Evolutionary conservation across 2,329 filamentous ascomycete genomes (phyloP), one percentile per base, ranked within the genome.

Genomic region (Celoporthe dispersa): DNA sequence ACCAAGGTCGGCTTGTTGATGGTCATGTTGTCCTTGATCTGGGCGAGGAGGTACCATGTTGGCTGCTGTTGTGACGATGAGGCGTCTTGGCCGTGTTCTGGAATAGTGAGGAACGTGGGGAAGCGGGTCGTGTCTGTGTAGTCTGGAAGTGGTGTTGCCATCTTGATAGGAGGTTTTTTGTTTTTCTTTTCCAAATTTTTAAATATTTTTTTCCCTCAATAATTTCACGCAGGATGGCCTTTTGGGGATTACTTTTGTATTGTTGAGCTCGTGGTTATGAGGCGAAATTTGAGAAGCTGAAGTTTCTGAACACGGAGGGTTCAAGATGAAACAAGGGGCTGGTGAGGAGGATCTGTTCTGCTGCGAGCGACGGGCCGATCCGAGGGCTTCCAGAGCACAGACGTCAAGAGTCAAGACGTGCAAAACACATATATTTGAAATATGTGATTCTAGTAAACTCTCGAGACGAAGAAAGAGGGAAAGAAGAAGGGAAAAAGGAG

Each of bases 1-100:
- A 85, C 81, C 1, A 85, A 79, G 4, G 84, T 86, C 7, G 84
- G 84, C 72, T 85, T 82, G 28, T 80, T 85, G 73, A 86, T 84
- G 55, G 84, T 83, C 76, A 81, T 82, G 76, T 85, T 79, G 71
- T 85, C 79, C 70, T 81, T 81, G 68, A 85, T 77, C 68, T 84
- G 80, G 53, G 81, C 83, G 16, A 86, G 77, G 51, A 85, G 80
- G 72, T 79, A 81, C 77, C 80, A 80, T 39, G 63, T 53, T 41
- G 44, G 6, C 28, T 33, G 33, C 51, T 55, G 53, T 33, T n/a
- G n/a, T 48, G 63, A 53, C 28, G 66, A 55, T 6, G 65, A 53
- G 3, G 59, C 63, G 9, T 60, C 39, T 22, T 55, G 31, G 4
- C 57, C 67, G 33, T 59, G 31, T 62, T 55, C 61, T 64, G 62